phyloP scores from a whole-genome alignment of 768 basidiomycete species.

The Ramaria sp. region DNA sequence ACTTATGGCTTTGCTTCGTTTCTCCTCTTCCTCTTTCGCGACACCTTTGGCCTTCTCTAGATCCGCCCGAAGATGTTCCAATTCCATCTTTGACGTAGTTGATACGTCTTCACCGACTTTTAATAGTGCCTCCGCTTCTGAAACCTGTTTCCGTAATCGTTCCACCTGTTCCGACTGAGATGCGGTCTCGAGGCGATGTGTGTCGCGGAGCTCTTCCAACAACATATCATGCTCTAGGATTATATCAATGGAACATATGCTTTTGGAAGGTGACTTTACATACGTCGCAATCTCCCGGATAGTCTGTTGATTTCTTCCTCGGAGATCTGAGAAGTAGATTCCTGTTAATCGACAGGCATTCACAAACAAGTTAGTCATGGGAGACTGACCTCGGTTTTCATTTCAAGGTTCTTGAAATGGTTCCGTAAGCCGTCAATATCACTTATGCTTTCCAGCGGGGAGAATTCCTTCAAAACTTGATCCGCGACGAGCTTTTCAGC shows the following conservation, averaged over 20 bases:
- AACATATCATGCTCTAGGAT: slow-evolving; percentile 70
- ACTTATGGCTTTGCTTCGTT: slow-evolving; percentile 86
- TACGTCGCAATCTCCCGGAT: slow-evolving; percentile 63
- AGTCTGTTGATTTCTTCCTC: slow-evolving; percentile 75
- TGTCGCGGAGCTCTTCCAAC: slow-evolving; percentile 76
- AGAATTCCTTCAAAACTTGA: slow-evolving; percentile 53
- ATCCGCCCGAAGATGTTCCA: slow-evolving; percentile 53
- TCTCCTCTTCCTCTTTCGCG: slow-evolving; percentile 95
- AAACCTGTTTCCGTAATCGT: slow-evolving; percentile 54
- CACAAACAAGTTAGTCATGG: neutral
- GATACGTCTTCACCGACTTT: slow-evolving; percentile 44
- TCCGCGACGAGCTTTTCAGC: slow-evolving; percentile 64
- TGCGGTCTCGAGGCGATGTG: slow-evolving; percentile 67
- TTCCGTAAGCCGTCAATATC: slow-evolving; percentile 62
- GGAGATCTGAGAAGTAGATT: slow-evolving; percentile 34
- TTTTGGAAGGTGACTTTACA: slow-evolving; percentile 16
- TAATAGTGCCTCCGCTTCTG: slow-evolving; percentile 61
- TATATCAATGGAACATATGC: neutral
- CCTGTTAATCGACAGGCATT: neutral
- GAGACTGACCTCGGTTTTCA: slow-evolving; percentile 57
- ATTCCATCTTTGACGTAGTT: slow-evolving; percentile 41
- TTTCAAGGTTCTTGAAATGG: slow-evolving; percentile 54
- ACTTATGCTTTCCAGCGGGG: slow-evolving; percentile 55
- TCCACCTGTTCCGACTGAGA: slow-evolving; percentile 72
- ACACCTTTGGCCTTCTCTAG: slow-evolving; percentile 44